Evolutionary conservation across 2,329 filamentous ascomycete genomes (phyloP), one percentile per base, ranked within the genome.

Genomic region (Hypoxylon sp.): DNA sequence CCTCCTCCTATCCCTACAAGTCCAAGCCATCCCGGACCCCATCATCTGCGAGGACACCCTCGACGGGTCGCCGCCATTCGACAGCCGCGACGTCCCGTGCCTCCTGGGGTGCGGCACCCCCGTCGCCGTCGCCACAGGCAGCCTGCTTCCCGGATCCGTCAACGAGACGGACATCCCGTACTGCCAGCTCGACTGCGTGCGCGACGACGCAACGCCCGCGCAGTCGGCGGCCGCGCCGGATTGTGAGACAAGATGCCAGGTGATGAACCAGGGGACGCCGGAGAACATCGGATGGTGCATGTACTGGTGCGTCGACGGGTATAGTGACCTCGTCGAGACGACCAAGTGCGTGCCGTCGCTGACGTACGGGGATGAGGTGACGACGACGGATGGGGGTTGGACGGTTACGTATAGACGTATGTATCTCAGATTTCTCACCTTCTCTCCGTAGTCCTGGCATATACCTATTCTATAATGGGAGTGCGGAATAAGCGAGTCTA

Each of bases 221-320:
- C 47, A 57, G 51, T 50, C 47, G 5, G 43, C 60, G 11, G 34
- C 20, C 0, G 64, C 64, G n/a, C 60, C 53, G 20, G 60, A 47
- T 15, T 67, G 61, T 26, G 47, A 54, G 6, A 11, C 11, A 0
- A 8, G 51, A 28, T 64, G 64, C 34, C 7, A 32, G 11, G 37
- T 34, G 1, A 15, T 3, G 20, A 64, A 61, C 22, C 50, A 61
- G 54, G 61, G 7, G 7, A 64, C 64, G 32, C 61, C 61, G 10
- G 61, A 64, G 54, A 67, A 67, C 22, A 20, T 48, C 0, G 57
- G 57, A 13, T 67, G 64, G 61, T 67, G 64, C 44, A 67, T 67
- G 64, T 65, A 59, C 34, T 67, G 57, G 64, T 67, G 64, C 51
- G 64, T 58, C 7, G 57, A 55, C 4, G 64, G 64, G 28, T 65